Base-by-base conservation (phyloP, 2,329 filamentous ascomycete genomes). In the Arthrobotrys pseudoclavata region DNA sequence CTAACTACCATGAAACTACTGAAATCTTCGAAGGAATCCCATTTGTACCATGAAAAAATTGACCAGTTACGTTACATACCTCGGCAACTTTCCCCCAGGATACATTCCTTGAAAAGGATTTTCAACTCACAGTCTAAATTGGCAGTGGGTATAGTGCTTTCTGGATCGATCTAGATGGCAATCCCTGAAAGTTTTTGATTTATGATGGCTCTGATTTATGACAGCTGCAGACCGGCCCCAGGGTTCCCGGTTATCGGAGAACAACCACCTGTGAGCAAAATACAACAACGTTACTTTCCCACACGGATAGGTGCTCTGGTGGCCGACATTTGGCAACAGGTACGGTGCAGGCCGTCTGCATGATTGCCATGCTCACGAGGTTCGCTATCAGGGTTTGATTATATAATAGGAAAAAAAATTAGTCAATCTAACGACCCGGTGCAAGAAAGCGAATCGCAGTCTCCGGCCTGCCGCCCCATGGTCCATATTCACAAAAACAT, bases 181-280 rank as follows among this genome's bases (percentile, higher is more conserved):
- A 9, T 15, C 55, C 55, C 20, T 60, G 34, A 60, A 60, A 60
- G 6, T 24, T 15, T 42, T 12, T 60, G n/a, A 45, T 20, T 42
- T n/a, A 34, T 22, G 4, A 29, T 12, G 31, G 29, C 15, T 57
- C n/a, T 34, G 10, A 37, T 57, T 57, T 20, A 22, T 57, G 52
- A 40, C 18, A 34, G 10, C 18, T 57, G 52, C 29, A 42, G 18
- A 60, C 55, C 10, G 13, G 34, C 13, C 5, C 69, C 29, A 48
- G 69, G 60, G 37, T 57, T 24, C 57, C 68, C 42, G 53, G 60
- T 20, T 29, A 47, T 24, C 34, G 24, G 34, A 45, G 22, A n/a
- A 34, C 9, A 18, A 50, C n/a, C 29, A 66, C 60, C 69, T 66
- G 48, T 66, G 69, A 72, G 60, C 37, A 72, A 26, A 72, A 31